Conservation (phyloP, 139 green algal genomes). For the Chlorokybus atmophyticus region DNA sequence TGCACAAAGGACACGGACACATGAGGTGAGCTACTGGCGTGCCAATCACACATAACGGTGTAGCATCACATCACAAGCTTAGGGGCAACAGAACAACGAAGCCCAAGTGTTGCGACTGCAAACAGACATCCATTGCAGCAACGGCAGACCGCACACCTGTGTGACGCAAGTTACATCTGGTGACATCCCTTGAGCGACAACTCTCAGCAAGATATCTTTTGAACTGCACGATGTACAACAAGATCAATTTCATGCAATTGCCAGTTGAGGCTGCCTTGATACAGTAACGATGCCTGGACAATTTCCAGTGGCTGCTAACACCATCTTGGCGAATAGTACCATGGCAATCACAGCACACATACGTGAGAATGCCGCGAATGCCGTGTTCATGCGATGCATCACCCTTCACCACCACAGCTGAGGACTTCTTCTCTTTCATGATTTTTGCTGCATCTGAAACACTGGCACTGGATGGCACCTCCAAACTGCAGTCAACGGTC, state of each 20-base stretch:
- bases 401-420: neutral
- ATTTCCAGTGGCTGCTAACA: too few relatives aligned
- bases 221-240: slow-evolving; percentile 3
- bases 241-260: too few relatives aligned
- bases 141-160: slow-evolving; percentile 3
- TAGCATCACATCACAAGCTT: neutral
- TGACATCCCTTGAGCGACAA: slow-evolving; percentile 1
- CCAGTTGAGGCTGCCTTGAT: too few relatives aligned
- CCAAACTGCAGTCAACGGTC: too few relatives aligned
- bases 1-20: slow-evolving; percentile 3
- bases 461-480: neutral
- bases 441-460: neutral
- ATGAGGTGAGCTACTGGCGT: too few relatives aligned
- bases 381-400: too few relatives aligned
- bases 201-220: slow-evolving; percentile 17
- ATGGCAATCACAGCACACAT: neutral
- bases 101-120: neutral
- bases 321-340: too few relatives aligned
- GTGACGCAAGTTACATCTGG: slow-evolving; percentile 11
- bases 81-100: neutral
- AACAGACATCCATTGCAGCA: neutral
- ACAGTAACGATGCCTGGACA: too few relatives aligned
- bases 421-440: neutral
- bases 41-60: neutral
- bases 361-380: slow-evolving; percentile 25